Percentiles rank a stretch among this genome's conserved stretches.
Evolutionary conservation across 306 rosid genomes (phyloP).

Genomic region (Begonia masoniana): DNA sequence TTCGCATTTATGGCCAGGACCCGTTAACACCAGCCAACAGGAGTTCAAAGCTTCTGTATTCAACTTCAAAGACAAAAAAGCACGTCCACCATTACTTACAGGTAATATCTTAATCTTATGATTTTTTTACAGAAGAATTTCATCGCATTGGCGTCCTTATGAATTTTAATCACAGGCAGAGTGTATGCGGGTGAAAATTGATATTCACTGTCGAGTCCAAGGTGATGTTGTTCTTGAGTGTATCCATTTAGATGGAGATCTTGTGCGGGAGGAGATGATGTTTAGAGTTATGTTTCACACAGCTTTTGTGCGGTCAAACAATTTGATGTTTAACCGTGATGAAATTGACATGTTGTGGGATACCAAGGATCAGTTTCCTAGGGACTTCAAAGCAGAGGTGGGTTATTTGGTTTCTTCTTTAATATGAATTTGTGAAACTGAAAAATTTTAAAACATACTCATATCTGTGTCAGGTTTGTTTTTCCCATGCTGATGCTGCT

Average conservation of each 20-base stretch:
- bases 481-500: constrained; percentile 84
- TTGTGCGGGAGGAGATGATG: constrained; percentile 58
- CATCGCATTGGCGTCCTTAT: constrained; percentile 18
- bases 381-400: constrained; percentile 94
- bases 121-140: constrained; percentile 12
- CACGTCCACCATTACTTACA: constrained; percentile 50
- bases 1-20: constrained; percentile 81
- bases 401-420: constrained; percentile 21
- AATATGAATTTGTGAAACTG: constrained; percentile 23
- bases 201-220: constrained; percentile 73
- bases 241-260: constrained; percentile 67
- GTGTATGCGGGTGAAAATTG: constrained; percentile 73
- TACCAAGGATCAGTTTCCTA: constrained; percentile 70
- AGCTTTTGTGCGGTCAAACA: constrained; percentile 79
- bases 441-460: constrained; percentile 55
- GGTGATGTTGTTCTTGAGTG: constrained; percentile 97
- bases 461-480: constrained; percentile 81
- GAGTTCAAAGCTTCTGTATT: constrained; percentile 79
- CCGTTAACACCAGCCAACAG: constrained; percentile 58
- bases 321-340: constrained; percentile 66
- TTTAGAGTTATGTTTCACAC: constrained; percentile 89
- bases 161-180: constrained; percentile 72
- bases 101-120: constrained; percentile 42
- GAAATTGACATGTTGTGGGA: constrained; percentile 87
- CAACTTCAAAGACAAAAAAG: constrained; percentile 45